phyloP scores from a whole-genome alignment of 78 protist species.

The Dictyostelium brefeldianum region DNA sequence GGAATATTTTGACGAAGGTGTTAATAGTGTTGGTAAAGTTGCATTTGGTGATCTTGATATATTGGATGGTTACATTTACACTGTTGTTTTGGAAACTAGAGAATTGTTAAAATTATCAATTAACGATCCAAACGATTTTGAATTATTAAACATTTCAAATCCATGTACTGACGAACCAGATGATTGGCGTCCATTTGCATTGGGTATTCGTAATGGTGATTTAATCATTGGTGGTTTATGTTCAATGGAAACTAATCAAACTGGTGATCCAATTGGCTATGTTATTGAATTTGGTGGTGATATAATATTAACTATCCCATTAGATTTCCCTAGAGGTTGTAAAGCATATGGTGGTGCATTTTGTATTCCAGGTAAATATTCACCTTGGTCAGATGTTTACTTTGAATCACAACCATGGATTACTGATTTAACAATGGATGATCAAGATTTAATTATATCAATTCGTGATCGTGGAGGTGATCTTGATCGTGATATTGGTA shows the following conservation, averaged over 20 bases:
- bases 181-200: slow-evolving; percentile 64
- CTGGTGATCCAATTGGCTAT: slow-evolving; percentile 8
- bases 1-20: slow-evolving; percentile 15
- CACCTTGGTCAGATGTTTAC: slow-evolving; percentile 9
- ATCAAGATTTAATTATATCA: slow-evolving; percentile 27
- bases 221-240: slow-evolving; percentile 49
- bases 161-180: slow-evolving; percentile 21
- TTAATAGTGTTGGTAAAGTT: neutral
- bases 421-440: slow-evolving; percentile 39
- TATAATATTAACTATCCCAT: neutral
- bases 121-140: neutral
- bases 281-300: neutral
- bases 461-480: slow-evolving; percentile 67
- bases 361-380: slow-evolving; percentile 23
- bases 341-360: slow-evolving; percentile 37
- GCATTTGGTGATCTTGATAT: slow-evolving; percentile 65
- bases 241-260: neutral
- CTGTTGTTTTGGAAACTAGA: slow-evolving; percentile 1
- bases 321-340: slow-evolving; percentile 54
- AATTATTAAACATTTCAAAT: neutral
- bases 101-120: neutral
- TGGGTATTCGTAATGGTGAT: neutral
- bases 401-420: slow-evolving; percentile 41
- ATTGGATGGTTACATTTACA: neutral
- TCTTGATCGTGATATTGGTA: slow-evolving; percentile 42